A percentile compares a stretch with the other conserved stretches of the same genome.
Conservation (phyloP, 1,284 basidiomycete species). For the Anthracocystis setariae region DNA sequence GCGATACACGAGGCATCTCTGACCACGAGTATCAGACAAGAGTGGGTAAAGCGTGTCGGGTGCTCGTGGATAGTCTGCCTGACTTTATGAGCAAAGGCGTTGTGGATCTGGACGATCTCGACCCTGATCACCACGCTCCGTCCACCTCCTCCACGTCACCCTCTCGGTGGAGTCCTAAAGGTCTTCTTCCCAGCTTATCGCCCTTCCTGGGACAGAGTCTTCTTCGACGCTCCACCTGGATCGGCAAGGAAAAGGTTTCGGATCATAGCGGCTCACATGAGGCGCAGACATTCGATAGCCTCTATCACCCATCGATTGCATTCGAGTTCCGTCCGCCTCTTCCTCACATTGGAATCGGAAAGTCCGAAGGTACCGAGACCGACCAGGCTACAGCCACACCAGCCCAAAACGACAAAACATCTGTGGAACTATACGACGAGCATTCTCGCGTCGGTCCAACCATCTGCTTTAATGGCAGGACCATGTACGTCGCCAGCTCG, state of each 20-base stretch:
- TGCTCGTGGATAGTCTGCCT: conserved; percentile 46
- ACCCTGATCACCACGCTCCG: conserved; percentile 6
- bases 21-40: conserved; percentile 55
- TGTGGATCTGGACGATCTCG: conserved; percentile 42
- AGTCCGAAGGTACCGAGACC: conserved; percentile 4
- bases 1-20: conserved; percentile 7
- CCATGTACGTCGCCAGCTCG: conserved; percentile 57
- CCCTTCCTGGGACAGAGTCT: conserved; percentile 43
- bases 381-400: background rate
- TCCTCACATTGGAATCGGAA: conserved; percentile 31
- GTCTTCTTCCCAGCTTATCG: conserved; percentile 21
- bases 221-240: conserved; percentile 18
- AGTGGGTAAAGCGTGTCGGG: conserved; percentile 47
- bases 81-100: conserved; percentile 51
- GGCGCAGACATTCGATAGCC: conserved; percentile 21
- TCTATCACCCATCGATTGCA: conserved; percentile 55
- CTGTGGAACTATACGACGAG: conserved; percentile 14
- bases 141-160: conserved; percentile 3
- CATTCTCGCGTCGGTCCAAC: conserved; percentile 33
- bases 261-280: background rate
- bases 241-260: conserved; percentile 13
- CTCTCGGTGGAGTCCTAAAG: conserved; percentile 14
- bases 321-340: conserved; percentile 53
- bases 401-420: conserved; percentile 1
- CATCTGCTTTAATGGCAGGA: conserved; percentile 58